Evolutionary conservation across 1,139 yeast genomes (phyloP).

Genomic region (Pichia sp.): DNA sequence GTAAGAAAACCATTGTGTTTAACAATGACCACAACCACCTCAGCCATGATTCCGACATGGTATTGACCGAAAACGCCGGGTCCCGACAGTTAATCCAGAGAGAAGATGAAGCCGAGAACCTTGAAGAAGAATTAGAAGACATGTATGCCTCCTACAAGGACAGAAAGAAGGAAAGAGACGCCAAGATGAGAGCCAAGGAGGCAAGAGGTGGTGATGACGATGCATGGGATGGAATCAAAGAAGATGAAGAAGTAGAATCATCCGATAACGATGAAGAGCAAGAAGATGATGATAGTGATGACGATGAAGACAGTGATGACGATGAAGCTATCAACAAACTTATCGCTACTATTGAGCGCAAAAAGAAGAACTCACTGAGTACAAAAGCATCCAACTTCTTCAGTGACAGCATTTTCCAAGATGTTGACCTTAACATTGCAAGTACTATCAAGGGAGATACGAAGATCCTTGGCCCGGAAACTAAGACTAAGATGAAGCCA

Average conservation of each 20-base stretch:
- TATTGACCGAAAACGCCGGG: conserved; percentile 38
- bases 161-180: conserved; percentile 71
- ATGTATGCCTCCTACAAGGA: conserved; percentile 78
- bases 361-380: conserved; percentile 53
- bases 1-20: conserved; percentile 76
- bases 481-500: conserved; percentile 3
- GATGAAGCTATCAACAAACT: conserved; percentile 67
- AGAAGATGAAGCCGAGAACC: conserved; percentile 59
- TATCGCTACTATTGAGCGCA: conserved; percentile 51
- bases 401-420: conserved; percentile 72
- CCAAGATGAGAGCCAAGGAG: conserved; percentile 72
- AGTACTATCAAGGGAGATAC: conserved; percentile 19
- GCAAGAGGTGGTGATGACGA: conserved; percentile 78
- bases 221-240: conserved; percentile 76
- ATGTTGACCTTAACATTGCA: conserved; percentile 37
- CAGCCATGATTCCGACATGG: conserved; percentile 43
- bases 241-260: conserved; percentile 37
- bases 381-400: conserved; percentile 72
- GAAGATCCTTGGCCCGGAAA: conserved; percentile 20
- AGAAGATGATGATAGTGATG: conserved; percentile 37
- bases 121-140: conserved; percentile 75
- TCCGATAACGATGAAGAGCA: conserved; percentile 42
- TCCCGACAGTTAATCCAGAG: conserved; percentile 30
- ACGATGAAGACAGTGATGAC: conserved; percentile 51
- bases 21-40: conserved; percentile 37